Evolutionary conservation across 2,329 filamentous ascomycete species (phyloP), one percentile per base, ranked within the genome.

Genomic region (Xylariales sp.): DNA sequence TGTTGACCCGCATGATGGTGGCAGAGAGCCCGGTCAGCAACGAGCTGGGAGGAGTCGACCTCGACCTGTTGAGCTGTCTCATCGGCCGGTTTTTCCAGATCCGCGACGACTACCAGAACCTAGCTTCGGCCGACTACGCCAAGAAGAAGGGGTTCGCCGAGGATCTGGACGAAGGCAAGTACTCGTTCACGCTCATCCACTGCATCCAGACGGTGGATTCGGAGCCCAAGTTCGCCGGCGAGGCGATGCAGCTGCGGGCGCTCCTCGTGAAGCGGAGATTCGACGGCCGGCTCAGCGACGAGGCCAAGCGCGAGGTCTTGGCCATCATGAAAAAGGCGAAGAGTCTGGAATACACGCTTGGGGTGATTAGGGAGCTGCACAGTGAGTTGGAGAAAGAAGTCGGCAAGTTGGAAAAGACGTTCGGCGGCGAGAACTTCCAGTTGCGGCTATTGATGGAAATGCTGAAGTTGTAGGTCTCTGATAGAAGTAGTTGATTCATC

Each of bases 81-180:
- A 48, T 67, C 1, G 65, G 65, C 14, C 53, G 60, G 7, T 64
- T 59, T 50, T 67, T 67, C 55, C 65, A 67, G 49, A 61, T 61
- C 18, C 60, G 60, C n/a, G 65, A 67, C 41, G 65, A 67, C 46
- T 67, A 64, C 48, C 60, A 60, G 49, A 67, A 67, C 48, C 59
- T 67, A 7, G 43, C 50, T 50, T 60, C 55, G 41, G 60, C 45
- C 34, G 53, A 69, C 53, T 66, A 69, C 50, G 56, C 63, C n/a
- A 23, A 62, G 36, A 43, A 66, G 50, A 69, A 69, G 46, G 67
- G 67, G 10, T 69, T 69, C 45, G 50, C 50, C n/a, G 67, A 69
- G 53, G 67, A 69, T 45, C 45, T 69, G 5, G 63, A 60, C 50
- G 67, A 69, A 43, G 64, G 63, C 23, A 69, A 69, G 39, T 43